Evolutionary conservation across 805 yeast genomes (phyloP).

Genomic region (Suhomyces emberorum): DNA sequence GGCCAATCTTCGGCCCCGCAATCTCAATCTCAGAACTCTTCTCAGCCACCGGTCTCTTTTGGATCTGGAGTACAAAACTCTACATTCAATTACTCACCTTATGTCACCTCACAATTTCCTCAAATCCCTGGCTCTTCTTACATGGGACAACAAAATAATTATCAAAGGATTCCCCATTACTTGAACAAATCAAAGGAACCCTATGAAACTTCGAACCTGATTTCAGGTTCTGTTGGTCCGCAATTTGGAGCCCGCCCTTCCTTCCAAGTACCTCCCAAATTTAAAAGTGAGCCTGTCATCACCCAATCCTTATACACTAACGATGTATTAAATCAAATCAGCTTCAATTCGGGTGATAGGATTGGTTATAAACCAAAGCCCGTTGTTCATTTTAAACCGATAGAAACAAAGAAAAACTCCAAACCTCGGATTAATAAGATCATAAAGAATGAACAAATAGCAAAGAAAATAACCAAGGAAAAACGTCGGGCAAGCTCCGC

Average conservation of each 20-base stretch:
- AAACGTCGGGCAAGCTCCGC: slow-evolving; percentile 3
- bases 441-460: slow-evolving; percentile 11
- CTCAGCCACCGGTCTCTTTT: slow-evolving; percentile 2
- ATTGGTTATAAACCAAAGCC: not conserved
- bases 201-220: not conserved
- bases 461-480: slow-evolving; percentile 2
- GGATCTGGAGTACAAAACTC: not conserved
- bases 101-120: not conserved
- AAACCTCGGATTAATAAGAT: slow-evolving; percentile 38
- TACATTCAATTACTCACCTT: not conserved
- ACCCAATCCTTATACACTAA: not conserved
- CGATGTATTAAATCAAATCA: not conserved
- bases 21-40: not conserved
- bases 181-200: not conserved
- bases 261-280: not conserved
- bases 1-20: not conserved
- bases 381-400: slow-evolving; percentile 28
- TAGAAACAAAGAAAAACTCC: slow-evolving; percentile 33
- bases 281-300: slow-evolving; percentile 10
- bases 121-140: not conserved
- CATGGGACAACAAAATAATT: not conserved
- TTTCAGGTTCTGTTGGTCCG: not conserved
- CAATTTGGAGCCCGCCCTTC: not conserved
- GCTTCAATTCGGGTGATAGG: not conserved
- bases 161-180: not conserved